Percentiles rank a stretch among this genome's conserved stretches.
phyloP scores from a whole-genome alignment of 495 filamentous ascomycete species.

The Penicillium manginii region DNA sequence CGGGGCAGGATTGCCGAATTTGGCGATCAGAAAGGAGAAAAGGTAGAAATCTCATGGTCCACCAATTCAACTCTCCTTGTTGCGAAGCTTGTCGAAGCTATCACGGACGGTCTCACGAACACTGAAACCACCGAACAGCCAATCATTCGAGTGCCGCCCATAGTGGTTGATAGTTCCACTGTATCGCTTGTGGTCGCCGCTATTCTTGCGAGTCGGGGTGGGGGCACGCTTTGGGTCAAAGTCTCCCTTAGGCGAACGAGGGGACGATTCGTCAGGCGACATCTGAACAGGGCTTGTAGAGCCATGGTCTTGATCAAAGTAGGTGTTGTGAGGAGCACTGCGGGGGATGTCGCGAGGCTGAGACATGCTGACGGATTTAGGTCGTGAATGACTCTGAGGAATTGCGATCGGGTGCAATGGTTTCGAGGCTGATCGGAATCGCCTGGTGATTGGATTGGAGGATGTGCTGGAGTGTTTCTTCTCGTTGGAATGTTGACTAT shows the following conservation, averaged over 20 bases:
- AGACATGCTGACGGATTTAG: conserved; percentile 18
- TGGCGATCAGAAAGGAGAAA: background rate
- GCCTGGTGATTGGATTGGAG: conserved; percentile 18
- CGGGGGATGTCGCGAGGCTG: conserved; percentile 29
- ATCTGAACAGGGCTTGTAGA: conserved; percentile 27
- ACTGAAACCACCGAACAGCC: conserved; percentile 55
- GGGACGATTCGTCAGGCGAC: conserved; percentile 22
- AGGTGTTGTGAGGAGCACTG: conserved; percentile 19
- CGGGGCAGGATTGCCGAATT: background rate
- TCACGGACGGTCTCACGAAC: conserved; percentile 50
- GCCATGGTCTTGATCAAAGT: conserved; percentile 22
- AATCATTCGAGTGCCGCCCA: conserved; percentile 54
- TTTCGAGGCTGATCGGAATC: conserved; percentile 24
- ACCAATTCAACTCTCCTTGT: conserved; percentile 29
- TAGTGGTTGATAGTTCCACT: conserved; percentile 47
- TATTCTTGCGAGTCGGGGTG: conserved; percentile 29
- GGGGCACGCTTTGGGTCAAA: conserved; percentile 22
- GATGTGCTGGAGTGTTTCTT: conserved; percentile 15
- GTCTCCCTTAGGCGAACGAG: conserved; percentile 23
- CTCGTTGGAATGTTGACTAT: conserved; percentile 22
- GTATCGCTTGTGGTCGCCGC: conserved; percentile 45
- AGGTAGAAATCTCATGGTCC: background rate
- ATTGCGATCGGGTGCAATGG: conserved; percentile 27
- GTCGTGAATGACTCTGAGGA: conserved; percentile 12
- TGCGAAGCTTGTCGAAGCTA: conserved; percentile 53